Base-by-base conservation (phyloP, 2,329 filamentous ascomycete genomes). In the Drechslera avenae region DNA sequence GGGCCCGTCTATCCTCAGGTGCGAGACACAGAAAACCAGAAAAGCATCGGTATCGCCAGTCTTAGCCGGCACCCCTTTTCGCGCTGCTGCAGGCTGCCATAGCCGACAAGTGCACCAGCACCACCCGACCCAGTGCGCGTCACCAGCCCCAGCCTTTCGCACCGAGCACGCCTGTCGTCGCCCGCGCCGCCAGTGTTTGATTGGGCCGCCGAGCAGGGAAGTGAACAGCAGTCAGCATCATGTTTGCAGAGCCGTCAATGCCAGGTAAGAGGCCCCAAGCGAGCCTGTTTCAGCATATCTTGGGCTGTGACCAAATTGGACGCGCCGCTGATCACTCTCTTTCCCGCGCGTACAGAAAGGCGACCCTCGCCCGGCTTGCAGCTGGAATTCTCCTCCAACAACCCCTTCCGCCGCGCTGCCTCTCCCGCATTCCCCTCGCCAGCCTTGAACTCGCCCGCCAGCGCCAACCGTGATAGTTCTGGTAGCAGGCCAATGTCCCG, bases 361-460 rank as follows among this genome's bases (percentile, higher is more conserved):
- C 73, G 75, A 63, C 79, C 76, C 59, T 81, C 82, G 62, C 73
- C 81, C 59, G 80, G 79, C 61, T 78, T 87, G 69, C 78, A 82
- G 46, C 77, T 88, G 72, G 87, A 86, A 74, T 83, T 91, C 50
- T 75, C 77, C 67, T 86, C 86, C 73, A 91, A 91, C 81, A 92
- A 92, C 71, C 89, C 89, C 56, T 92, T 83, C 70, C 86, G 88
- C 78, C 90, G 87, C 67, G 84, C 86, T 58, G 78, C 80, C 31
- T 89, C 87, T 57, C 86, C 77, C 52, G 66, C 59, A 37, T 51
- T 68, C 49, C 62, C 66, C 44, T 72, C 71, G 28, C 70, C 71
- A 28, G 59, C 69, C 45, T 53, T 74, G 59, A 67, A 67, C 49
- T 69, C 67, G 30, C 69, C 67, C 49, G 37, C 74, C 74, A 56